phyloP scores from a whole-genome alignment of 2,329 filamentous ascomycete genomes.

The Exophiala phaeomuriformis region DNA sequence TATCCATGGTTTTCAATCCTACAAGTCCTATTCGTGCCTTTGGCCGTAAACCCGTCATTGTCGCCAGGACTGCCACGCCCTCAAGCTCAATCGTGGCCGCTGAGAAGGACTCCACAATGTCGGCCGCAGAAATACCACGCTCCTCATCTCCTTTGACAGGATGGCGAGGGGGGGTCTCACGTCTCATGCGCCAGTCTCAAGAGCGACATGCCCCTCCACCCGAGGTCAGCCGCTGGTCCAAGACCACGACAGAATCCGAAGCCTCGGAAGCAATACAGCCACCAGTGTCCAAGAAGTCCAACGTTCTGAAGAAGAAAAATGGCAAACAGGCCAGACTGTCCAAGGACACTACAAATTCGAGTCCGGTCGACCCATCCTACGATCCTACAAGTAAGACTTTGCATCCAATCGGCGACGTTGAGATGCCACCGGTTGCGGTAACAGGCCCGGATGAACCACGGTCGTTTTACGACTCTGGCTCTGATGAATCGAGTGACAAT shows the following conservation, averaged over 20 bases:
- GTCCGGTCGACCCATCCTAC: conserved; percentile 19
- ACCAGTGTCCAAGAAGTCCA: conserved; percentile 4
- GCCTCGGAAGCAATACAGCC: conserved; percentile 8
- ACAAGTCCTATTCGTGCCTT: conserved; percentile 17
- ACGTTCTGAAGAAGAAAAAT: conserved; percentile 13
- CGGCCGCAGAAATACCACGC: background rate
- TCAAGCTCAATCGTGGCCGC: background rate
- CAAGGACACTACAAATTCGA: conserved; percentile 14
- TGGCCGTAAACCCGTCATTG: conserved; percentile 10
- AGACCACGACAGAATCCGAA: conserved; percentile 22
- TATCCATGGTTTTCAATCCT: conserved; percentile 17
- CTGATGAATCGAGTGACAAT: conserved; percentile 17
- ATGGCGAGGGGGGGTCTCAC: conserved; percentile 12
- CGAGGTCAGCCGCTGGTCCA: conserved; percentile 22
- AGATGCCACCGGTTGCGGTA: conserved; percentile 9
- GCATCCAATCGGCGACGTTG: conserved; percentile 1
- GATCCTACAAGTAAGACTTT: conserved; percentile 13
- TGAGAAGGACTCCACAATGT: conserved; percentile 3
- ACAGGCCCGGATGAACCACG: conserved; percentile 8
- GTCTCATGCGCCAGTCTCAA: conserved; percentile 8
- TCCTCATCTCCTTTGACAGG: conserved; percentile 4
- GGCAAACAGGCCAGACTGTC: conserved; percentile 8
- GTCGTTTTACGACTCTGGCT: conserved; percentile 20
- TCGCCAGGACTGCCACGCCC: background rate
- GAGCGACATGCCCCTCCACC: conserved; percentile 9